Base-by-base conservation (phyloP, 441 rosid genomes). In the California macrophylla region DNA sequence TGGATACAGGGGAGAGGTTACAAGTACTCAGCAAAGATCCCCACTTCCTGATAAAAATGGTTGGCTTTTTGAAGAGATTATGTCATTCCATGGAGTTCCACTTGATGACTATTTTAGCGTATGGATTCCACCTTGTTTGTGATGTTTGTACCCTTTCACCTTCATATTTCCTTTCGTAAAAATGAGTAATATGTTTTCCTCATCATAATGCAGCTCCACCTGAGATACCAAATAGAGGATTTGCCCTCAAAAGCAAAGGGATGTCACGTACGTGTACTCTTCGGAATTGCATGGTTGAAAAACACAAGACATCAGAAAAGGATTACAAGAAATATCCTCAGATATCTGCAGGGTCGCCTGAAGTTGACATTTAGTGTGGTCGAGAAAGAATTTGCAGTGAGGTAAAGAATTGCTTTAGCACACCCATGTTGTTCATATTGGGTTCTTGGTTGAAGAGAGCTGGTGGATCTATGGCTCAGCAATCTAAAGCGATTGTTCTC, bases 41-140 rank as follows among this genome's bases (percentile, higher is more conserved):
- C 86, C 77, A 30, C 79, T 88, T 23, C 36, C 87, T 16, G 94
- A 87, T 70, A 81, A 73, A 67, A 87, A 84, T 38, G 90, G 96
- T 40, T 91, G 97, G 98, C 77, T 87, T 68, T 80, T 90, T 2
- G 92, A 91, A 83, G 97, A 94, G 82, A 93, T 94, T 66, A 83
- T 90, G 91, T 85, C 97, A 64, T 92, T 94, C 72, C 97, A 91
- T 69, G 96, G 93, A 75, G 85, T 93, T 75, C 97, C 97, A 21
- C 87, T 91, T 21, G 96, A 93, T 45, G 97, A 91, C 83, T 82
- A 85, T 73, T 94, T 87, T 72, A 90, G 81, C 74, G 92, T 89
- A 86, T 6, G 78, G 24, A 56, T 68, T 26, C 66, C 34, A 1
- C 29, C 63, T 58, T 58, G 63, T 58, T 18, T 20, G 23, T 52